phyloP scores from a whole-genome alignment of 177 flowering plant genomes.

The Vitis hybrid region DNA sequence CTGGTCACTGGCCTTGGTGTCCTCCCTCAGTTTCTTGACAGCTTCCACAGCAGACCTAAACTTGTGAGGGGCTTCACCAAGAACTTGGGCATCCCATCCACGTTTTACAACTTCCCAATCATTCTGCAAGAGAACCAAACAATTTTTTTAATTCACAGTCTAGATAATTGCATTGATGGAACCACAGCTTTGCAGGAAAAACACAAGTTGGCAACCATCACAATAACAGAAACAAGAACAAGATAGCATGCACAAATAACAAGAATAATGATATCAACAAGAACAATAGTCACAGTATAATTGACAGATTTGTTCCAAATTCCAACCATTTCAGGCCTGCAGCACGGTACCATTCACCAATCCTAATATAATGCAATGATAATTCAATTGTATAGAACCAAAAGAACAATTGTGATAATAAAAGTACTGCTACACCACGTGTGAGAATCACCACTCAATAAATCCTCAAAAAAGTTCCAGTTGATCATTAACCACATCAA shows the following conservation, averaged over 20 bases:
- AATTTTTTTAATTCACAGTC: background rate
- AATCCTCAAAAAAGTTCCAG: too few species aligned
- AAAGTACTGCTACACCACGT: too few species aligned
- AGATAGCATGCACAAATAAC: background rate
- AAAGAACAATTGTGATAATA: too few species aligned
- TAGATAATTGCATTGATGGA: background rate
- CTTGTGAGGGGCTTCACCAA: constrained; percentile 96
- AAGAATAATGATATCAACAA: too few species aligned
- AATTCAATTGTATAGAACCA: too few species aligned
- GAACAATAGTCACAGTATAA: too few species aligned
- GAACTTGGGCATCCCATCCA: constrained; percentile 99
- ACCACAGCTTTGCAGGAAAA: background rate
- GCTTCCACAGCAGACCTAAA: constrained; percentile 82
- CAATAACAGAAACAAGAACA: background rate
- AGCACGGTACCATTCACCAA: too few species aligned
- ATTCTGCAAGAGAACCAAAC: constrained; percentile 45
- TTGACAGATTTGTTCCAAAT: too few species aligned
- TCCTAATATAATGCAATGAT: too few species aligned
- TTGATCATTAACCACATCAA: too few species aligned
- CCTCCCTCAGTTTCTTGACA: constrained; percentile 71
- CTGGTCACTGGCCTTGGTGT: constrained; percentile 65
- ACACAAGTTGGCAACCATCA: background rate
- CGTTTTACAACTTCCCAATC: constrained; percentile 95
- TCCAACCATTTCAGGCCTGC: too few species aligned
- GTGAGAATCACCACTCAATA: too few species aligned